Evolutionary conservation across 108 stramenopile species (phyloP).

Genomic region (Thalassiosira profunda): DNA sequence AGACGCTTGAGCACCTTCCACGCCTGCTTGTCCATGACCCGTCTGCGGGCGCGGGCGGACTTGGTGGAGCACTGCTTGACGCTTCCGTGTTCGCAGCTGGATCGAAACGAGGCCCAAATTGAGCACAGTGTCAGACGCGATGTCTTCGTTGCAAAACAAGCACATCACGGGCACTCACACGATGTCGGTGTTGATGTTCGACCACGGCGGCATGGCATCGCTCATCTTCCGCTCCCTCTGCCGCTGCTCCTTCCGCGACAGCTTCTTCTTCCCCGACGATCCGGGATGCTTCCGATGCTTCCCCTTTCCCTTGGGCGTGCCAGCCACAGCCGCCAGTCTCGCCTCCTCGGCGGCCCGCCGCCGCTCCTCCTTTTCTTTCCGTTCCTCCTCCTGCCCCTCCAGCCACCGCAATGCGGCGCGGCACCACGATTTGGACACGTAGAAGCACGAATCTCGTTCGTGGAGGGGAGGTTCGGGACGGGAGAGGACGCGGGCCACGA

Average conservation of each 20-base stretch:
- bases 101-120: background rate
- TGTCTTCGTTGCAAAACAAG: no score
- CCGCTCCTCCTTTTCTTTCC: slow-evolving; percentile 49
- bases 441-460: slow-evolving; percentile 59
- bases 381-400: slow-evolving; percentile 75
- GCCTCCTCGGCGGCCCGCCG: slow-evolving; percentile 31
- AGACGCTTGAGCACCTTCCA: slow-evolving; percentile 88
- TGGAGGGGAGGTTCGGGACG: slow-evolving; percentile 76
- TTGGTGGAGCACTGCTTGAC: slow-evolving; percentile 56
- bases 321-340: slow-evolving; percentile 9
- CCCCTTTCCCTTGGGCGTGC: slow-evolving; percentile 24
- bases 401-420: slow-evolving; percentile 86
- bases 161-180: slow-evolving; percentile 16
- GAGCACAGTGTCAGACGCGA: no score
- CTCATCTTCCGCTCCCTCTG: slow-evolving; percentile 68
- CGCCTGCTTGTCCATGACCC: slow-evolving; percentile 83
- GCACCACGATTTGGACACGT: slow-evolving; percentile 89
- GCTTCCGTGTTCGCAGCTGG: slow-evolving; percentile 53
- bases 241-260: slow-evolving; percentile 83
- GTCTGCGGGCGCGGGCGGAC: slow-evolving; percentile 74
- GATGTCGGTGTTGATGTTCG: slow-evolving; percentile 82
- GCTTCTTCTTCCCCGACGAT: slow-evolving; percentile 66
- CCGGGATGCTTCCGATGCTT: slow-evolving; percentile 19
- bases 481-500: slow-evolving; percentile 83
- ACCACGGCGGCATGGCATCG: slow-evolving; percentile 85